A percentile compares a stretch with the other conserved stretches of the same genome.
Evolutionary conservation across 345 rosid genomes (phyloP).

Genomic region (Populus nigra): DNA sequence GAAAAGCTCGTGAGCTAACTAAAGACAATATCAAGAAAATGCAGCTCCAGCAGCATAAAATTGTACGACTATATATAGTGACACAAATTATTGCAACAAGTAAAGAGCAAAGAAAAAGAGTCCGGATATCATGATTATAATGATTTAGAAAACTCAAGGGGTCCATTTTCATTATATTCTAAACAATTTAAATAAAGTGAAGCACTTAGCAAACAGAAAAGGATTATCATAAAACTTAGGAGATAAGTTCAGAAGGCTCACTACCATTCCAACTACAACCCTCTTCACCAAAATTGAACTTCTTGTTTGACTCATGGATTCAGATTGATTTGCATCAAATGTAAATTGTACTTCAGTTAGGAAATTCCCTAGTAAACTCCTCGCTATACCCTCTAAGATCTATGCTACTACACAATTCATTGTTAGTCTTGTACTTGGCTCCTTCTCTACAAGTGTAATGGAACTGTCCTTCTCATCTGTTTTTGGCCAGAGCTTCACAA

Average conservation of each 20-base stretch:
- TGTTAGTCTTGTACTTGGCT: not conserved
- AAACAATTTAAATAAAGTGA: not conserved
- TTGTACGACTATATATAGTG: not conserved
- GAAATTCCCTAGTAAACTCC: constrained; percentile 21
- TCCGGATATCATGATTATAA: not conserved
- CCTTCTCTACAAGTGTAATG: not conserved
- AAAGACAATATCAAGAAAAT: not conserved
- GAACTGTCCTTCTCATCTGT: not conserved
- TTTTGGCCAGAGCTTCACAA: not conserved
- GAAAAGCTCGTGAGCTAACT: not conserved
- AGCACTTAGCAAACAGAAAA: not conserved
- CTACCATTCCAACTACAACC: not conserved
- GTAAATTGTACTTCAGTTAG: constrained; percentile 5
- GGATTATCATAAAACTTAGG: not conserved
- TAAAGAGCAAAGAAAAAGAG: not conserved
- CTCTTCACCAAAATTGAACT: not conserved
- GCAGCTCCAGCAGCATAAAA: not conserved
- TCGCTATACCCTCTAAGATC: not conserved
- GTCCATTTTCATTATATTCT: not conserved
- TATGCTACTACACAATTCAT: not conserved
- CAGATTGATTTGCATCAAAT: constrained; percentile 2
- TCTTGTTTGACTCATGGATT: not conserved
- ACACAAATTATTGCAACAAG: not conserved
- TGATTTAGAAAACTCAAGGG: not conserved
- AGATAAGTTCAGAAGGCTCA: constrained; percentile 1